Conservation (phyloP, 257 asterid genomes). For the Schizonepeta tenuifolia region DNA sequence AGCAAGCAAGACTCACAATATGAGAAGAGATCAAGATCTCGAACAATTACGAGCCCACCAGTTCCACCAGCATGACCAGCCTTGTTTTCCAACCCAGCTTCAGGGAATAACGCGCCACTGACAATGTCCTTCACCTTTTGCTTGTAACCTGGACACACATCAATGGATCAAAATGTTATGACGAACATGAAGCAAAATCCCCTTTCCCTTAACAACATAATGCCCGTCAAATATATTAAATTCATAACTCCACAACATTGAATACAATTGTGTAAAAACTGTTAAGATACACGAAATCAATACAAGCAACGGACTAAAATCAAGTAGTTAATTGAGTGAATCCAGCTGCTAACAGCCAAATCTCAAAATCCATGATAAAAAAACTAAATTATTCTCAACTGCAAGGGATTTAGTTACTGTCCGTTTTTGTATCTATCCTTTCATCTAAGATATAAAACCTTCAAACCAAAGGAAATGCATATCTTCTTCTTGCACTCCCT, state of each 20-base stretch:
- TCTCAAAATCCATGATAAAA: not conserved
- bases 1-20: constrained; percentile 91
- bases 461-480: not conserved
- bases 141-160: constrained; percentile 59
- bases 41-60: constrained; percentile 89
- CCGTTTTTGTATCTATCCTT: not conserved
- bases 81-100: constrained; percentile 75
- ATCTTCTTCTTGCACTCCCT: not conserved
- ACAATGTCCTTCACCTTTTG: constrained; percentile 75
- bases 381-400: not conserved
- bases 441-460: not conserved
- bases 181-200: not conserved
- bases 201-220: not conserved
- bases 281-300: not conserved
- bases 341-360: constrained; percentile 12
- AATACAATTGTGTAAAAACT: not conserved
- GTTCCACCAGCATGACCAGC: constrained; percentile 88
- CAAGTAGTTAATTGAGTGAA: not conserved
- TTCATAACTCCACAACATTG: not conserved
- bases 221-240: not conserved
- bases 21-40: constrained; percentile 90
- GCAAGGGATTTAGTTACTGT: not conserved
- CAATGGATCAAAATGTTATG: not conserved
- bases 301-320: not conserved
- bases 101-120: constrained; percentile 83